Evolutionary conservation across 2,329 filamentous ascomycete species (phyloP).

Genomic region (Ophiostoma pallidulum): DNA sequence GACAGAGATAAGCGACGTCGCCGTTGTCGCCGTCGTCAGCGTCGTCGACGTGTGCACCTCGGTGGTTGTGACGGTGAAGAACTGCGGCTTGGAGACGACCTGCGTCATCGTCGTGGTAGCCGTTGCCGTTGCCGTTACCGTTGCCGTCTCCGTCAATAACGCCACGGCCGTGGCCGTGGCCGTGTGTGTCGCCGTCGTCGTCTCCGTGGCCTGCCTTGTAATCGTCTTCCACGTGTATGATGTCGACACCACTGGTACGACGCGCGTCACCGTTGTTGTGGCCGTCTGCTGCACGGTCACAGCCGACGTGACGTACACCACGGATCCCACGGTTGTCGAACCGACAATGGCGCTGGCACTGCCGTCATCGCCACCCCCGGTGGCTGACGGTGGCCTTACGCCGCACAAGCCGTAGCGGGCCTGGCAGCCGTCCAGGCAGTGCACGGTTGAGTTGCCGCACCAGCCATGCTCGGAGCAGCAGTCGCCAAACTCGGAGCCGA

Average conservation of each 20-base stretch:
- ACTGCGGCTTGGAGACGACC: background rate
- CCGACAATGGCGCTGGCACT: background rate
- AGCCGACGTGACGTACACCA: conserved; percentile 4
- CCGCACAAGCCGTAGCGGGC: conserved; percentile 10
- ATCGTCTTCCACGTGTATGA: conserved; percentile 11
- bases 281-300: background rate
- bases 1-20: background rate
- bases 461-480: conserved; percentile 14
- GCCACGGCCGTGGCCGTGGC: too few species aligned
- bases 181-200: background rate
- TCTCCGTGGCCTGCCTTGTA: conserved; percentile 1
- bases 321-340: background rate
- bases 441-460: conserved; percentile 12
- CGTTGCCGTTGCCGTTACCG: background rate
- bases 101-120: background rate
- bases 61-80: background rate
- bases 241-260: conserved; percentile 3
- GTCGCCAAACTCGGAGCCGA: conserved; percentile 12
- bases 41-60: background rate
- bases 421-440: conserved; percentile 14
- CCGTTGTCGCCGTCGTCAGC: background rate
- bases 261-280: conserved; percentile 5
- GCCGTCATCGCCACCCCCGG: background rate
- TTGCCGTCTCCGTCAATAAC: conserved; percentile 11
- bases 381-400: background rate